These are phyloP conservation scores for Wickerhamiella azyma DNA, from an alignment of 805 yeast genomes.

Conservation along the genomic window DNA sequence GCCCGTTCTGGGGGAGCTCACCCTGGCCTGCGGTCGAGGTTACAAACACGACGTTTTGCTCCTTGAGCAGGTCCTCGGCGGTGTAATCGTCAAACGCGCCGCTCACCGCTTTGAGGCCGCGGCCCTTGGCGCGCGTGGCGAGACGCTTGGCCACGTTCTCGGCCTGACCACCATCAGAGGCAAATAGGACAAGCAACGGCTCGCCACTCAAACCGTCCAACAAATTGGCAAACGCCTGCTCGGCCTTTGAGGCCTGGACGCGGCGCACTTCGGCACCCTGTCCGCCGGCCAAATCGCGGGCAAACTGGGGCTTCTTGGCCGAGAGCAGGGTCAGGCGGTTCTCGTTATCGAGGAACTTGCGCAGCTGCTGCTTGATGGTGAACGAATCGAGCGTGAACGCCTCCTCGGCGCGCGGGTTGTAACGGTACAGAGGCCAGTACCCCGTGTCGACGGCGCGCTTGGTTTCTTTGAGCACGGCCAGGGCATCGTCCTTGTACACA, in stretches of 20 bases:
- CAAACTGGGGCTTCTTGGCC: conserved; percentile 54
- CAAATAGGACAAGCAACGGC: conserved; percentile 72
- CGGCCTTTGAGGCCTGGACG: conserved; percentile 53
- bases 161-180: conserved; percentile 88
- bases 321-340: conserved; percentile 72
- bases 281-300: conserved; percentile 53
- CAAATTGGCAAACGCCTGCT: conserved; percentile 60
- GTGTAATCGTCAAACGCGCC: conserved; percentile 60
- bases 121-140: conserved; percentile 61
- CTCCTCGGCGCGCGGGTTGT: conserved; percentile 52
- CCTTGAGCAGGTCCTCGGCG: conserved; percentile 58
- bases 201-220: conserved; percentile 86
- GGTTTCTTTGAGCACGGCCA: conserved; percentile 70
- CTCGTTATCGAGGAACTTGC: conserved; percentile 75
- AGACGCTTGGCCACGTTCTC: conserved; percentile 67
- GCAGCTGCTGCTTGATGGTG: conserved; percentile 58
- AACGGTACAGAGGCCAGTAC: conserved; percentile 92
- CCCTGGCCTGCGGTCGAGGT: conserved; percentile 78
- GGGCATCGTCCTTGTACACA: conserved; percentile 45
- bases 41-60: conserved; percentile 53
- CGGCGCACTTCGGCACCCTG: conserved; percentile 48
- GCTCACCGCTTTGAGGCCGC: conserved; percentile 59
- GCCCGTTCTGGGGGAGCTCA: conserved; percentile 75
- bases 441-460: conserved; percentile 85
- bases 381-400: conserved; percentile 74